Percentiles rank a stretch among this genome's conserved stretches.
Conservation (phyloP, 192 early-diverging fungal genomes). For the Entomortierella chlamydospora region DNA sequence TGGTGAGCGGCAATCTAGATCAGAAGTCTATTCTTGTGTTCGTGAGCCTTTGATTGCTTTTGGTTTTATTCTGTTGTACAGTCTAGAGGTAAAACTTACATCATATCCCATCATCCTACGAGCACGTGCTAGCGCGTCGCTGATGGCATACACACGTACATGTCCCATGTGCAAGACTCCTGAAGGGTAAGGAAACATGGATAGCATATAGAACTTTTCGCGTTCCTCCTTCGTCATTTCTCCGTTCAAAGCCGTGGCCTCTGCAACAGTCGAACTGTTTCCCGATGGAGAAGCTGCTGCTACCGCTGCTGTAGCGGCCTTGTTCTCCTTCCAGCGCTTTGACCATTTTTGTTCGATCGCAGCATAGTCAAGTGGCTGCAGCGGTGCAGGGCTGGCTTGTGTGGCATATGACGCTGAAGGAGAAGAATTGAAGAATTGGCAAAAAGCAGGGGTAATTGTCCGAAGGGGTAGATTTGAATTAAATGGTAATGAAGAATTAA, state of each 20-base stretch:
- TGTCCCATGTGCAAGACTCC: conserved; percentile 96
- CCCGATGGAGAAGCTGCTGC: not conserved
- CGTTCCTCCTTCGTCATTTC: conserved; percentile 20
- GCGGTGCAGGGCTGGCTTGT: not conserved
- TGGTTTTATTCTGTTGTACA: too few relatives aligned
- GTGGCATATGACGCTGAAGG: not conserved
- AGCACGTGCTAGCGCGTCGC: conserved; percentile 86
- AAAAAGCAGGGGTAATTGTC: not conserved
- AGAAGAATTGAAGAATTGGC: conserved; percentile 18
- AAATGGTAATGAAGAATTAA: not conserved
- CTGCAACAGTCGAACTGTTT: not conserved
- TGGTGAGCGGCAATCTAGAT: not conserved
- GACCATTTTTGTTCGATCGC: conserved; percentile 76
- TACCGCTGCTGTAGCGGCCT: not conserved
- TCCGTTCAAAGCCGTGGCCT: too few relatives aligned
- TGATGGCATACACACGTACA: conserved; percentile 95
- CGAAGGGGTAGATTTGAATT: not conserved
- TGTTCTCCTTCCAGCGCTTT: conserved; percentile 58
- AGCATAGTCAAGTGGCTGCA: conserved; percentile 57
- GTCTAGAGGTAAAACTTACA: conserved; percentile 51
- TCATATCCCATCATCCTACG: conserved; percentile 77
- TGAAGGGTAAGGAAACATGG: conserved; percentile 98
- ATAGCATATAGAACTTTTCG: conserved; percentile 83
- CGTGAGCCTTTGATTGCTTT: not conserved
- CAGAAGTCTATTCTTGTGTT: not conserved